Percentiles rank a stretch among this genome's conserved stretches.
These are phyloP conservation scores for Ramaria sp. DNA, from an alignment of 768 basidiomycete species.

Conservation along the genomic window DNA sequence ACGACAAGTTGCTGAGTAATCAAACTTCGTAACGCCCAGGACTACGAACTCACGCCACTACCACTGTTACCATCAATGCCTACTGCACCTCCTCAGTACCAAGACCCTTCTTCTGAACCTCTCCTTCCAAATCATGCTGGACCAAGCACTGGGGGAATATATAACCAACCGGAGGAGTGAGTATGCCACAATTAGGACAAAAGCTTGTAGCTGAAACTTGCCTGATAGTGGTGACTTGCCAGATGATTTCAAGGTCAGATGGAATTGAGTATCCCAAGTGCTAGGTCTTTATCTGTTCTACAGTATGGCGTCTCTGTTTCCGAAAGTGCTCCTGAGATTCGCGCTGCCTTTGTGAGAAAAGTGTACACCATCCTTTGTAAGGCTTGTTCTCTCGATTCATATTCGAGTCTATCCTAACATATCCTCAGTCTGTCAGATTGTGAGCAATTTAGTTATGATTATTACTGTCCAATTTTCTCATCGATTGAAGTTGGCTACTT, in stretches of 20 bases:
- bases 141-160: slow-evolving; percentile 42
- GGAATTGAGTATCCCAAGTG: not conserved
- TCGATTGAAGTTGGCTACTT: slow-evolving; percentile 49
- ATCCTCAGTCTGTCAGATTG: slow-evolving; percentile 57
- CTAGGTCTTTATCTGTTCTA: not conserved
- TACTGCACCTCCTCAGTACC: slow-evolving; percentile 19
- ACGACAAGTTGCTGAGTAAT: not conserved
- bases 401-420: not conserved
- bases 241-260: slow-evolving; percentile 84
- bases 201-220: not conserved
- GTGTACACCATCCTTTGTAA: slow-evolving; percentile 83
- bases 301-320: slow-evolving; percentile 77
- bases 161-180: slow-evolving; percentile 52
- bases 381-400: slow-evolving; percentile 18
- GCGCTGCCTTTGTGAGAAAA: slow-evolving; percentile 82
- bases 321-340: slow-evolving; percentile 67
- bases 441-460: slow-evolving; percentile 23
- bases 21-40: not conserved
- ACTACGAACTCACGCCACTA: not conserved
- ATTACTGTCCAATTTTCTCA: not conserved
- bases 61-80: not conserved
- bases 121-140: slow-evolving; percentile 35
- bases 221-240: slow-evolving; percentile 56
- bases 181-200: not conserved
- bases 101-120: slow-evolving; percentile 51